Conservation (phyloP, 139 green algal species). For the Chlorella vulgaris region DNA sequence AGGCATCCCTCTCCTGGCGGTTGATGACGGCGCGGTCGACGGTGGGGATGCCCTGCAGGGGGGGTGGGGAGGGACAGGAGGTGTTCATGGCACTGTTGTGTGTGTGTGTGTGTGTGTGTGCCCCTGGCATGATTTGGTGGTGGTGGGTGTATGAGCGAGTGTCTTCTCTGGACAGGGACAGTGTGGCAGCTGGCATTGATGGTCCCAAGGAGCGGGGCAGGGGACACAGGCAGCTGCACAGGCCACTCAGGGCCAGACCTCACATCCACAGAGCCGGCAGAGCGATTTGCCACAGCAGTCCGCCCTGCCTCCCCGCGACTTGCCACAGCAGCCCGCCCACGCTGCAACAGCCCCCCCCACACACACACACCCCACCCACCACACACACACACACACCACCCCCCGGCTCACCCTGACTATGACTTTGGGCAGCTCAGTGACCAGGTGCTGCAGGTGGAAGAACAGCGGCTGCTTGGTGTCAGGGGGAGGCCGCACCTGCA, state of each 20-base stretch:
- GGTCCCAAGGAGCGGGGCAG: too few relatives aligned
- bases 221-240: too few relatives aligned
- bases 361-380: background rate
- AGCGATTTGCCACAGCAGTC: too few relatives aligned
- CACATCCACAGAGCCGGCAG: too few relatives aligned
- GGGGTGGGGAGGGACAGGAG: background rate
- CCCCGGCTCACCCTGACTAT: slow-evolving; percentile 53
- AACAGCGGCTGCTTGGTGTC: slow-evolving; percentile 30
- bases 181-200: too few relatives aligned
- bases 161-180: too few relatives aligned
- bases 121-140: too few relatives aligned
- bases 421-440: slow-evolving; percentile 62
- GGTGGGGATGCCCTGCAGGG: slow-evolving; percentile 84
- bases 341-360: background rate
- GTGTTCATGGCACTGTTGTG: background rate
- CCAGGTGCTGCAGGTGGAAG: slow-evolving; percentile 56
- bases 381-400: background rate
- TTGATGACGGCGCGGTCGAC: slow-evolving; percentile 94
- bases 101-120: background rate
- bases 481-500: slow-evolving; percentile 49
- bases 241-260: too few relatives aligned
- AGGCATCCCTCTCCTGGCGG: slow-evolving; percentile 55
- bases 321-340: background rate
- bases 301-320: too few relatives aligned
- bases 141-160: too few relatives aligned